Base-by-base conservation (phyloP, 2,329 filamentous ascomycete species). In the Claviceps quebecensis region DNA sequence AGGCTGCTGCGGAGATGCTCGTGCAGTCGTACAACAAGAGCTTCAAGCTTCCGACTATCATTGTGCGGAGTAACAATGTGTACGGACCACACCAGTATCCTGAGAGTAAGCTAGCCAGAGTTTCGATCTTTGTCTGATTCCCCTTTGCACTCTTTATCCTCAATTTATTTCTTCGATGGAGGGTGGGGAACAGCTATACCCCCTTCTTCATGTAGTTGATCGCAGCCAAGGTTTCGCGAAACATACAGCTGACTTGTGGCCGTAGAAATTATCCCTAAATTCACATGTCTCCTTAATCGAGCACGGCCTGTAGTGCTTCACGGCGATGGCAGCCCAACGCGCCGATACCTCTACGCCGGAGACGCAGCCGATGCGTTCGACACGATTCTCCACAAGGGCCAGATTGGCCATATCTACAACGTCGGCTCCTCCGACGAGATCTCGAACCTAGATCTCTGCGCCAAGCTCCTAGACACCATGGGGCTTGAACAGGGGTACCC, bases 1-100 rank as follows among this genome's bases (percentile, higher is more conserved):
- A 90, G 67, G 86, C 86, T 2, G 86, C 86, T 1, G 86, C 86
- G 5, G 86, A 90, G 69, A 89, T 89, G 85, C 74, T 87, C 61
- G 85, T 91, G n/a, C 82, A 85, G 64, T 87, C 86, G n/a, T 93
- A 90, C 64, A 77, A 83, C 63, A 88, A 86, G 69, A 87, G 83
- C 66, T 90, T 89, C 72, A 84, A 85, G 65, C 73, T 93, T 13
- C 86, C 86, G 1, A 79, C 81, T 49, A 87, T 91, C 56, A 86
- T 90, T 58, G 83, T 90, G 29, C 76, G 86, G 48, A 84, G 84
- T 63, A 91, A 91, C 70, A 91, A 93, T 60, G 85, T 91, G 34
- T 93, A 90, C 60, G 87, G 87, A 0, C 87, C 87, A 22, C 85
- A 90, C 62, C 86, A 91, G 63, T 89, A 84, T 63, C 86, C 86